Conservation (phyloP, 2,329 filamentous ascomycete genomes). For the Fusarium sp. region DNA sequence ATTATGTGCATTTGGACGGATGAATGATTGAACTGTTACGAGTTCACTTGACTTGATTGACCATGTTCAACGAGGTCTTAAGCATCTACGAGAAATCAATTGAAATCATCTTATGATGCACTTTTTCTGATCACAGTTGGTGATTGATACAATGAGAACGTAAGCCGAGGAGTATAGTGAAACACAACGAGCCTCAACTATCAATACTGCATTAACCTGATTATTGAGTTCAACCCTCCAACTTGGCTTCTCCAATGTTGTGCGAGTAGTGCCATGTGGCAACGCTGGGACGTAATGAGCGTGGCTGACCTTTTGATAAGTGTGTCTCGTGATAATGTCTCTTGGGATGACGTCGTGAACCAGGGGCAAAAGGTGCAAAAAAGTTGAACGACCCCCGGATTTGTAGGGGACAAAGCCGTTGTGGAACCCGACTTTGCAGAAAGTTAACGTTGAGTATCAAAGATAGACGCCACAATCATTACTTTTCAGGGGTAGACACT, state of each 20-base stretch:
- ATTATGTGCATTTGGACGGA: conserved; percentile 40
- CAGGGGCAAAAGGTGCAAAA: conserved; percentile 13
- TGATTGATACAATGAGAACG: neutral
- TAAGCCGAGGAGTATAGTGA: neutral
- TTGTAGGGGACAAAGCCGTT: conserved; percentile 21
- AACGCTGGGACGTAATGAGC: conserved; percentile 8
- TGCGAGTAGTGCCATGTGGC: conserved; percentile 22
- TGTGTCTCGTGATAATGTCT: conserved; percentile 30
- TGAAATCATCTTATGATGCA: neutral
- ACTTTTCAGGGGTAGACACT: conserved; percentile 14
- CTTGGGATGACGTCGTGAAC: conserved; percentile 33
- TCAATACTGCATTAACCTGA: neutral
- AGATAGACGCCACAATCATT: conserved; percentile 33
- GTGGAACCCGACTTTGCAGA: conserved; percentile 19
- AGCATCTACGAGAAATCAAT: conserved; percentile 27
- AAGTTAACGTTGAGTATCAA: neutral
- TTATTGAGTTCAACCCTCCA: neutral
- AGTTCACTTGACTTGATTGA: conserved; percentile 14
- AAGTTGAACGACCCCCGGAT: neutral
- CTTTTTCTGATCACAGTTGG: neutral
- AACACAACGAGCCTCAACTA: neutral
- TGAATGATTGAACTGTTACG: conserved; percentile 15
- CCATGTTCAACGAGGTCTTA: conserved; percentile 13
- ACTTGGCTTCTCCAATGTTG: neutral
- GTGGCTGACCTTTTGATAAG: conserved; percentile 25